Evolutionary conservation across 257 asterid genomes (phyloP).

Genomic region (Ilex asprella): DNA sequence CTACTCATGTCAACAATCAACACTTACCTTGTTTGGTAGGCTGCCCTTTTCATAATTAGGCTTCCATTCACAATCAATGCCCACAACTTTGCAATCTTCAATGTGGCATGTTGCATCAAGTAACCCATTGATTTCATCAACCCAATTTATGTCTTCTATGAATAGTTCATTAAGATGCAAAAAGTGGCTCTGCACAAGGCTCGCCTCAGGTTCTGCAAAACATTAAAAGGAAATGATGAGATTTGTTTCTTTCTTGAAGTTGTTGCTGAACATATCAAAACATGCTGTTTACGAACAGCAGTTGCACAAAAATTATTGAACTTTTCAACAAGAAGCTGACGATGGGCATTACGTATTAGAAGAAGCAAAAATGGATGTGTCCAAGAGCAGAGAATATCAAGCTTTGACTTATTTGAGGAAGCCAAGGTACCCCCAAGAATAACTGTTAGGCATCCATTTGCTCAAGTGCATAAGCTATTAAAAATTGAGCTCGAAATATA

Average conservation of each 20-base stretch:
- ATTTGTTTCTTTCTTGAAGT: no score
- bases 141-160: slow-evolving; percentile 77
- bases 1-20: no score
- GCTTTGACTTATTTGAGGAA: no score
- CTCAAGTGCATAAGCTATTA: not conserved
- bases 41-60: slow-evolving; percentile 81
- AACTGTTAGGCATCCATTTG: not conserved
- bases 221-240: slow-evolving; percentile 6
- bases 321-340: no score
- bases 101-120: slow-evolving; percentile 51
- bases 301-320: not conserved
- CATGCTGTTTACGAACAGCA: not conserved
- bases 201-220: slow-evolving; percentile 50
- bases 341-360: no score
- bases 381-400: no score
- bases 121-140: slow-evolving; percentile 55
- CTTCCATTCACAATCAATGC: slow-evolving; percentile 97
- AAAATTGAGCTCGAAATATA: not conserved
- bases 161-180: slow-evolving; percentile 66
- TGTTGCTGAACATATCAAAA: not conserved
- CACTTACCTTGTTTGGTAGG: slow-evolving; percentile 59
- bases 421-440: no score
- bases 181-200: slow-evolving; percentile 34
- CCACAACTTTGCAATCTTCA: slow-evolving; percentile 77
- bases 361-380: no score